Base-by-base conservation (phyloP, 441 rosid species). In the Populus hybrid region DNA sequence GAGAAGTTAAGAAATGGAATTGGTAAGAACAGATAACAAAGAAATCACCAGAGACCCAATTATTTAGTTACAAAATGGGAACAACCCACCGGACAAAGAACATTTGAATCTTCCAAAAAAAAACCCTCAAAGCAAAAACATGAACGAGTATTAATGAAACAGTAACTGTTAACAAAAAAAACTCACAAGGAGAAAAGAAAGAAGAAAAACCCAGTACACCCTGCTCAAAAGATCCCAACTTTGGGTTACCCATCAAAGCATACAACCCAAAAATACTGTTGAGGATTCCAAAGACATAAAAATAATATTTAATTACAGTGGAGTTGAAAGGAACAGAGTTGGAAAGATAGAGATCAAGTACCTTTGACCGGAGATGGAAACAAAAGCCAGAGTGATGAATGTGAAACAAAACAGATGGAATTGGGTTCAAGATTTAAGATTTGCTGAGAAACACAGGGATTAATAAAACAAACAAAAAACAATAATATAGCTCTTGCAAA, bases 291-390 rank as follows among this genome's bases (percentile, higher is more conserved):
- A 68, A 70, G 61, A 35, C 61, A 8, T 28, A 29, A 65, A 28
- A 12, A 31, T 23, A 26, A 31, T 64, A 69, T 65, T 24, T 26
- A 70, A 16, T 24, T 4, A 56, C 14, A 36, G 45, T 23, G 72
- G 73, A 67, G 68, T 24, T 23, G 2, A 42, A 26, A 71, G 45
- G 65, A 84, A 73, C 50, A 74, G 74, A 79, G 72, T 29, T 29
- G 31, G 31, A 29, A 29, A 29, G 31, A 29, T 29, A 81, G 71
- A 79, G 85, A 87, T 79, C 82, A 76, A 84, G 75, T 84, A 81
- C 84, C 88, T 85, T 86, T 77, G 87, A 84, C 83, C 69, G 78
- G 80, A 77, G 69, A 73, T 36, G 74, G 72, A 38, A 73, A 74
- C 69, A 36, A 64, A 74, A 65, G 71, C 70, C 14, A 12, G 72